Base-by-base conservation (phyloP, 495 filamentous ascomycete genomes). In the Annulohypoxylon moriforme region DNA sequence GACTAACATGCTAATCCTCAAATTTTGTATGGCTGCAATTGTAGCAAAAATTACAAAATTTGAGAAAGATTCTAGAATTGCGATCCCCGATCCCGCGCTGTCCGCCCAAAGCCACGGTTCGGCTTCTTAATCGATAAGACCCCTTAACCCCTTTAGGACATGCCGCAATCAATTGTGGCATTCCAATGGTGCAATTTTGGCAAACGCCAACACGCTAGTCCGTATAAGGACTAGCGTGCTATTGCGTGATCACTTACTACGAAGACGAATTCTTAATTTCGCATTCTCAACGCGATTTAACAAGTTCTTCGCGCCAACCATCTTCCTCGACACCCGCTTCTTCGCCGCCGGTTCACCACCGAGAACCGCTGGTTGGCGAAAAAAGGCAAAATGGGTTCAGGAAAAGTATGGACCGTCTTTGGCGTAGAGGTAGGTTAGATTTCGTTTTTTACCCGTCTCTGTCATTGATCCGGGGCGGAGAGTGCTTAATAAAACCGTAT, bases 181-280 rank as follows among this genome's bases (percentile, higher is more conserved):
- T 68, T 5, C 46, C 4, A 68, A 13, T 72, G 64, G 69, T 56
- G 64, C 59, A 72, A 72, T 64, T 55, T 61, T 33, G 6, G 44
- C 66, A 66, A 44, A 52, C 9, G 49, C 8, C 10, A 1, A 10
- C 9, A 9, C 49, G 40, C 67, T 71, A 74, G 60, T 1, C 67
- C 49, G 22, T 27, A 31, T 20, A 36, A 11, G 29, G 62, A 4
- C 44, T 67, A 70, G 67, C 7, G 14, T 4, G 13, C 20, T 29
- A 74, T 74, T 67, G 71, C 71, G 71, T 74, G 71, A 74, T 74
- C 71, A 38, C 34, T 13, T 50, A 67, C 47, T 64, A 53, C 9
- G 40, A 74, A 74, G 67, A 67, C 71, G 71, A 71, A 71, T 73
- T 62, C 62, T 42, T 67, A 52, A 56, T 68, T 67, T 68, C 56